phyloP scores from a whole-genome alignment of 257 asterid genomes.

The Fraxinus anomala region DNA sequence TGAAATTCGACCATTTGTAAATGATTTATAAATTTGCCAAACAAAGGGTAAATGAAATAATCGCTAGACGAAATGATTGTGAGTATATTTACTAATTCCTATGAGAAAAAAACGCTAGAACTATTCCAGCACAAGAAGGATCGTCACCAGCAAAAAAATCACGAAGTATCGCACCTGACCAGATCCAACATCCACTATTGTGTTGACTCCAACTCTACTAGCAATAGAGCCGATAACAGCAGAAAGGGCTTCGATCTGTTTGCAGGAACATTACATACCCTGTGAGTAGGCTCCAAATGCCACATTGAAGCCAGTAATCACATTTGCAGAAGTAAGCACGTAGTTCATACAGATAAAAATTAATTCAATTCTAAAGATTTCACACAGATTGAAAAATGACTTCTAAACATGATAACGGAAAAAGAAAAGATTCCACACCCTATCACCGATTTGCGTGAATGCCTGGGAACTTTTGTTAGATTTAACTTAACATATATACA shows the following conservation, averaged over 20 bases:
- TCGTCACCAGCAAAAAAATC: neutral
- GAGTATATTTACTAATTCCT: neutral
- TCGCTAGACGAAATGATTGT: neutral
- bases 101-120: neutral
- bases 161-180: slow-evolving; percentile 71
- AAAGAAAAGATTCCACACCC: slow-evolving; percentile 5
- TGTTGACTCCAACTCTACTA: slow-evolving; percentile 53
- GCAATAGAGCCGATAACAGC: slow-evolving; percentile 63
- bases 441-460: neutral
- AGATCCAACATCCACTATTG: slow-evolving; percentile 82
- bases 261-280: slow-evolving; percentile 31
- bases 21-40: no score
- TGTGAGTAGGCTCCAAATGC: slow-evolving; percentile 30
- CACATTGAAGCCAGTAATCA: slow-evolving; percentile 18
- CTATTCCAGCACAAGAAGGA: neutral
- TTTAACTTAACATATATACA: neutral
- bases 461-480: neutral
- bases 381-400: neutral
- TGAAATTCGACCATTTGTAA: no score
- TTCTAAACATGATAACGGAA: slow-evolving; percentile 1
- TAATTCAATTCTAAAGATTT: slow-evolving; percentile 11
- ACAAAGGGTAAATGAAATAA: no score
- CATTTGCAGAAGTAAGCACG: slow-evolving; percentile 7
- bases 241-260: slow-evolving; percentile 79
- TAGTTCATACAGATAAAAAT: slow-evolving; percentile 8